Percentiles rank a stretch among this genome's conserved stretches.
phyloP scores from a whole-genome alignment of 805 yeast species.

The Blastobotrys muscicola region DNA sequence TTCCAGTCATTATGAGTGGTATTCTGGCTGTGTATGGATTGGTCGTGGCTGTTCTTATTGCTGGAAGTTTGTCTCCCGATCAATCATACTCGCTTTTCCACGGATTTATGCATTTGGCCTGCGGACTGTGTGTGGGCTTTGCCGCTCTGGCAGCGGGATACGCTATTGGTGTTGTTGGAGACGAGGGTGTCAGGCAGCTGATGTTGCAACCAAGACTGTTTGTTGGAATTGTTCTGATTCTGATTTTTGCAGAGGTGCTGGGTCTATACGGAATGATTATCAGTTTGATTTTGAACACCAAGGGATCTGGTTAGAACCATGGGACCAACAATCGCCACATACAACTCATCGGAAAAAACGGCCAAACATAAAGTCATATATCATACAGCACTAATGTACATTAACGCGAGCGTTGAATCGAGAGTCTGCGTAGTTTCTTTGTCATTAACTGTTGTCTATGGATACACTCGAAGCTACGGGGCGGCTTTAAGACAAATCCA shows the following conservation, averaged over 20 bases:
- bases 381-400: neutral
- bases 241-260: conserved; percentile 97
- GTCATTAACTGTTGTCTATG: neutral
- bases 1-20: conserved; percentile 99
- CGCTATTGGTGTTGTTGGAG: conserved; percentile 99
- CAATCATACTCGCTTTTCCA: conserved; percentile 74
- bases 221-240: conserved; percentile 96
- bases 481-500: conserved; percentile 33
- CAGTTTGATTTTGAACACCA: conserved; percentile 90
- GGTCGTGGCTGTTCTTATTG: conserved; percentile 90
- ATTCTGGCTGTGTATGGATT: conserved; percentile 96
- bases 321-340: neutral
- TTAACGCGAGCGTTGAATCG: neutral
- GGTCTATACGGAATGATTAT: conserved; percentile 98
- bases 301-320: conserved; percentile 4
- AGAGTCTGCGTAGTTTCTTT: too few relatives aligned
- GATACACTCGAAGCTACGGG: neutral
- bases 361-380: neutral
- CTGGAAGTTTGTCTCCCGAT: conserved; percentile 78
- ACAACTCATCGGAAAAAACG: neutral
- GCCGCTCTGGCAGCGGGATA: conserved; percentile 98
- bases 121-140: conserved; percentile 94
- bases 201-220: conserved; percentile 97
- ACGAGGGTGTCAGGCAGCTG: conserved; percentile 98
- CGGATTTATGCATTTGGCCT: conserved; percentile 96